phyloP scores from a whole-genome alignment of 176 grass and related monocot genomes.

The Tillandsia fasciculata region DNA sequence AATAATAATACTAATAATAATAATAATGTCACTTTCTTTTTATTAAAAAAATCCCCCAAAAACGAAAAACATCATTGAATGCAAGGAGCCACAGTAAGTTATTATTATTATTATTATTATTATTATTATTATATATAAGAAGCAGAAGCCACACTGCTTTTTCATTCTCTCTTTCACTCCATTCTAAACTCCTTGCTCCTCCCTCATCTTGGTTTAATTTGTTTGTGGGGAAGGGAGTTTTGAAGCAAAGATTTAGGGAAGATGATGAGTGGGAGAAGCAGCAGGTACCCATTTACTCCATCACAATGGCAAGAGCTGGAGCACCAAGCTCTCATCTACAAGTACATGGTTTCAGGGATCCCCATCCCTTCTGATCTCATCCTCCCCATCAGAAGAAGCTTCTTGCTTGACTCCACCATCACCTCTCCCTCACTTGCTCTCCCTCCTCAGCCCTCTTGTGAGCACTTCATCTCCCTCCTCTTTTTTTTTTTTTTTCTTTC shows the following conservation, averaged over 20 bases:
- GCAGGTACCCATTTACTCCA: constrained; percentile 74
- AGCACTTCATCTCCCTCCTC: background rate
- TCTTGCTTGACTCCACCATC: constrained; percentile 64
- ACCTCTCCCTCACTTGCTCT: constrained; percentile 65
- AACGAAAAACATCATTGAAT: background rate
- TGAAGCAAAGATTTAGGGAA: constrained; percentile 17
- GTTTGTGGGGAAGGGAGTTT: background rate
- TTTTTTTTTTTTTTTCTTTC: background rate
- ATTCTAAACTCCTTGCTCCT: background rate
- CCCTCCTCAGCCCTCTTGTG: constrained; percentile 61
- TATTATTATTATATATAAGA: background rate
- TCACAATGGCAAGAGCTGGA: constrained; percentile 97
- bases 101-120: background rate
- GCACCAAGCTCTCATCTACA: constrained; percentile 93
- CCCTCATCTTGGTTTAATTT: background rate
- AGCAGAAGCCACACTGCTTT: background rate
- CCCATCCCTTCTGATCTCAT: constrained; percentile 85
- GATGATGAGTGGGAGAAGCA: constrained; percentile 57
- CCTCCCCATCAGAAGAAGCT: constrained; percentile 66
- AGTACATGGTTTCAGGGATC: constrained; percentile 75
- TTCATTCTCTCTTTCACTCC: background rate
- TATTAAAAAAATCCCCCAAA: background rate
- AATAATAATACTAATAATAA: background rate
- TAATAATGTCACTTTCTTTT: background rate
- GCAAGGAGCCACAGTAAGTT: background rate